These are phyloP conservation scores for Jaenimonas drosophilae DNA, from an alignment of 208 protist species.

Conservation along the genomic window DNA sequence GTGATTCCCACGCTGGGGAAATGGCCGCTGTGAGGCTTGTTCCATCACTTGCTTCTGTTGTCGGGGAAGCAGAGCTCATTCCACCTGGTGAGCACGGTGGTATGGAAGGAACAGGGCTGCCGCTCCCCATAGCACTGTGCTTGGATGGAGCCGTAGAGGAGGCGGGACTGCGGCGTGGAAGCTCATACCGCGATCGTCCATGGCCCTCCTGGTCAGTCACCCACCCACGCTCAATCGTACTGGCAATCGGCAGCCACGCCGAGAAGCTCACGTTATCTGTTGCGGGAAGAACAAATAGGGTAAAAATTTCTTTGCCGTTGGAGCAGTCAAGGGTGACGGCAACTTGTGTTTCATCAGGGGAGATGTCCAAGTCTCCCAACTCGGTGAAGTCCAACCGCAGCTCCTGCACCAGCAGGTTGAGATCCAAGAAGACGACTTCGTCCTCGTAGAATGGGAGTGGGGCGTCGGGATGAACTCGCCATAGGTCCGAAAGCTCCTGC, in stretches of 20 bases:
- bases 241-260: constrained; percentile 21
- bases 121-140: neutral
- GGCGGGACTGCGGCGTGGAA: neutral
- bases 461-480: constrained; percentile 13
- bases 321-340: constrained; percentile 54
- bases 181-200: constrained; percentile 28
- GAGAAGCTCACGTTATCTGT: constrained; percentile 39
- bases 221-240: constrained; percentile 21
- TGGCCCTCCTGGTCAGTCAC: constrained; percentile 11
- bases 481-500: constrained; percentile 24
- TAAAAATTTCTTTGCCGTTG: constrained; percentile 51
- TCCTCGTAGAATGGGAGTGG: constrained; percentile 40
- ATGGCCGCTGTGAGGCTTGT: too few species aligned
- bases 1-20: too few species aligned
- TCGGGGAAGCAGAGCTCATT: neutral
- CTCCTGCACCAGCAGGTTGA: constrained; percentile 48
- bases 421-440: constrained; percentile 56
- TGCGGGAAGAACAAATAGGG: constrained; percentile 39
- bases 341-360: constrained; percentile 26
- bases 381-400: constrained; percentile 35
- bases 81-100: too few species aligned
- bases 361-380: constrained; percentile 53
- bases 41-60: neutral
- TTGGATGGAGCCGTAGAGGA: too few species aligned
- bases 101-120: too few species aligned